phyloP scores from a whole-genome alignment of 164 flowering plant species.

The Taxillus chinensis region DNA sequence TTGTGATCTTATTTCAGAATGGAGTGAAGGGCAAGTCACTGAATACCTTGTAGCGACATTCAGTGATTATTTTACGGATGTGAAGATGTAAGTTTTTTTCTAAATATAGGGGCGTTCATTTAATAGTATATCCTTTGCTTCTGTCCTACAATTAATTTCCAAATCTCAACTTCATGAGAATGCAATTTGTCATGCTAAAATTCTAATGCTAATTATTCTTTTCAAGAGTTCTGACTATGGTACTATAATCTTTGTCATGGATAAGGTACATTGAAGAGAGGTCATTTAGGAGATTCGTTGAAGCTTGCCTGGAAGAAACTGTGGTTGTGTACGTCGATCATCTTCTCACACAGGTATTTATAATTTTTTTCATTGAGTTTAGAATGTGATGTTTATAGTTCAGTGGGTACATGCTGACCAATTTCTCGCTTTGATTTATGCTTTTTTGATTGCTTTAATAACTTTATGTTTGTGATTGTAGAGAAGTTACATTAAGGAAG shows the following conservation, averaged over 20 bases:
- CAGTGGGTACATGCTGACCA: too few relatives aligned
- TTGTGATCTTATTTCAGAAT: conserved; percentile 45
- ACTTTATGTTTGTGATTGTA: conserved; percentile 9
- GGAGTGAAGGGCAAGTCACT: conserved; percentile 92
- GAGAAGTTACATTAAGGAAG: conserved; percentile 91
- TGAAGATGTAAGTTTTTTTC: conserved; percentile 64
- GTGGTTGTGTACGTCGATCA: conserved; percentile 90
- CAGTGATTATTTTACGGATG: conserved; percentile 87
- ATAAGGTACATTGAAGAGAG: conserved; percentile 90
- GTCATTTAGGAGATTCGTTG: conserved; percentile 89
- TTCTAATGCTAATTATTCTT: not conserved
- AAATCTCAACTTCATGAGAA: too few relatives aligned
- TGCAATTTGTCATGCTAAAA: too few relatives aligned
- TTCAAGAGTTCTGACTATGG: not conserved
- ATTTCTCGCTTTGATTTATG: too few relatives aligned
- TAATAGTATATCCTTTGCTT: too few relatives aligned
- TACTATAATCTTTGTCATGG: not conserved
- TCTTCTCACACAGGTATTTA: conserved; percentile 70
- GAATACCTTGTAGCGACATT: conserved; percentile 92
- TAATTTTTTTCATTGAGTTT: not conserved
- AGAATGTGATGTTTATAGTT: not conserved
- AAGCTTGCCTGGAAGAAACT: conserved; percentile 92
- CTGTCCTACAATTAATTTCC: too few relatives aligned
- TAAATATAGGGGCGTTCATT: not conserved
- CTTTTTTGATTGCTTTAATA: not conserved